Conservation (phyloP, 495 filamentous ascomycete species). For the Clavariopsis aquatica region DNA sequence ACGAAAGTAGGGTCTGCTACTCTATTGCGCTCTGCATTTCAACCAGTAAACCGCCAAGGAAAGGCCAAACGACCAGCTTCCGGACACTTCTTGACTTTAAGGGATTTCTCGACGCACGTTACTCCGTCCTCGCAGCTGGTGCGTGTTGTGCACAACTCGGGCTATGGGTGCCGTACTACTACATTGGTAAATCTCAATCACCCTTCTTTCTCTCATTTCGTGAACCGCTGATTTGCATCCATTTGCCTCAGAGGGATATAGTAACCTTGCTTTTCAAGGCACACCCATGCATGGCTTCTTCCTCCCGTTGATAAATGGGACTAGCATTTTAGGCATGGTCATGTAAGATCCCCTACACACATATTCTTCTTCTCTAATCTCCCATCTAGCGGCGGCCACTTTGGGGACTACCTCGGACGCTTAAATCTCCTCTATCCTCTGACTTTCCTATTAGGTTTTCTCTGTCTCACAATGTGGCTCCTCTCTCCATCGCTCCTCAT, state of each 20-base stretch:
- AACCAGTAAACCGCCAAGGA: background rate
- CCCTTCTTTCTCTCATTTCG: too few species aligned
- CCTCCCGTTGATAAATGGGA: conserved; percentile 9
- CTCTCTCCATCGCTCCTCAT: background rate
- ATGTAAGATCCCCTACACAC: conserved; percentile 6
- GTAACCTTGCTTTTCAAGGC: background rate
- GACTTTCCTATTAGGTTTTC: background rate
- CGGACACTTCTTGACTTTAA: conserved; percentile 16
- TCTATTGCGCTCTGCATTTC: conserved; percentile 8
- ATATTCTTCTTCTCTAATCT: background rate
- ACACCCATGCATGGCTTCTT: background rate
- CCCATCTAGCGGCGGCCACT: conserved; percentile 2
- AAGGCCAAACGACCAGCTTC: background rate
- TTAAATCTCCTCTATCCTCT: conserved; percentile 8
- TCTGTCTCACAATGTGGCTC: conserved; percentile 16
- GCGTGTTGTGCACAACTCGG: conserved; percentile 8
- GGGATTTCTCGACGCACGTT: conserved; percentile 12
- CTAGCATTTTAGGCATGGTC: conserved; percentile 6
- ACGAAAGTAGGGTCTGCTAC: conserved; percentile 13
- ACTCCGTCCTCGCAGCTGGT: background rate
- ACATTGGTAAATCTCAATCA: conserved; percentile 21
- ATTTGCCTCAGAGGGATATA: conserved; percentile 15
- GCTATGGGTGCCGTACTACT: conserved; percentile 7
- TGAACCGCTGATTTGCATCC: too few species aligned
- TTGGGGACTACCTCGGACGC: conserved; percentile 4